Base-by-base conservation (phyloP, 306 rosid species). In the Cucurbita pepo region DNA sequence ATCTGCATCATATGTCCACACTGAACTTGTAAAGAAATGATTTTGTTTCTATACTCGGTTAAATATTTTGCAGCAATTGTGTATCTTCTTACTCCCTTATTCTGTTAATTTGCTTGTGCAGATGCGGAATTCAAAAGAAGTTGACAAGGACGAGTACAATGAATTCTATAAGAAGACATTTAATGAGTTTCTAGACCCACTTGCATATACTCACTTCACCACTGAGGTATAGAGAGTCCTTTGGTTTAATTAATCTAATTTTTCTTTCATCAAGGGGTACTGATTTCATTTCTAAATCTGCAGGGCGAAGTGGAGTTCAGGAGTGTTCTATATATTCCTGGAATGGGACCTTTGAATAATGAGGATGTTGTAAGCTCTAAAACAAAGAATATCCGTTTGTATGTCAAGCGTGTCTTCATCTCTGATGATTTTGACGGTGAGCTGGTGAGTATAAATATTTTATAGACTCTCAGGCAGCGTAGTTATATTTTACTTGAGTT, bases 401-500 rank as follows among this genome's bases (percentile, higher is more conserved):
- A 86, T 79, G 99, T 94, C 71, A 91, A 95, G 83, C 96, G 97
- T 53, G 95, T 95, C 53, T 95, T 95, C 79, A 95, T 95, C 82
- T 95, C 99, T 1, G 96, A 95, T 84, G 99, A 95, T 74, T 95
- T 95, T 84, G 99, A 95, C 47, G 99, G 97, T 47, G 97, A 95
- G 75, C 89, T 95, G 92, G 99, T 95, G 83, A 86, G 97, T 89
- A 44, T 44, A 19, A 5, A 5, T 43, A 43, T 8, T 43, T 43
- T 43, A 64, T 21, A 18, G 0, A 14, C 30, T 69, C 73, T 69
- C 25, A 9, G 30, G 56, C 57, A 69, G 57, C 51, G 9, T 19
- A 53, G 36, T 58, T 19, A 18, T 63, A 54, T 58, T 11, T 63
- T 45, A 44, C 69, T 48, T 19, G 30, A 38, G 44, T 38, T 73